Conservation (phyloP, 768 basidiomycete genomes). For the Suillus tomentosus region DNA sequence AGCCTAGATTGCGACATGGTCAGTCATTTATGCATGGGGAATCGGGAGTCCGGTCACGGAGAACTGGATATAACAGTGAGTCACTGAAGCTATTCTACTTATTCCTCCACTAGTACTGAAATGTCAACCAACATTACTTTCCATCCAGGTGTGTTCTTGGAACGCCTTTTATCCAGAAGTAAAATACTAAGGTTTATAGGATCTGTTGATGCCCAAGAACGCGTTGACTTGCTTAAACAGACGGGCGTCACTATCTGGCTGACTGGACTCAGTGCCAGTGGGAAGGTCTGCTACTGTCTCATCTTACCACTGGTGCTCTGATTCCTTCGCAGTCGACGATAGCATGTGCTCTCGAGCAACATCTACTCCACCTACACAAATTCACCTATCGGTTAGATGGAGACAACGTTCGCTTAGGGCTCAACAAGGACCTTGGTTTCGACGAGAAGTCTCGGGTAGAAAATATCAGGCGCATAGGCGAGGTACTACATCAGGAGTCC, state of each 20-base stretch:
- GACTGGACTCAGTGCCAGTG: conserved; percentile 93
- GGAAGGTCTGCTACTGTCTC: conserved; percentile 62
- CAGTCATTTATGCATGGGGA: neutral
- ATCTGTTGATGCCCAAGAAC: conserved; percentile 69
- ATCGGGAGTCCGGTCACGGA: neutral
- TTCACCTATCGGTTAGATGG: conserved; percentile 94
- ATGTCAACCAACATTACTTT: conserved; percentile 64
- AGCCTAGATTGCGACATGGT: neutral
- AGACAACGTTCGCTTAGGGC: conserved; percentile 92
- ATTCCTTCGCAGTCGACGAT: conserved; percentile 77
- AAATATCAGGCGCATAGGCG: conserved; percentile 96
- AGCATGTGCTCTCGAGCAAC: conserved; percentile 95
- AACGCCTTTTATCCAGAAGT: neutral
- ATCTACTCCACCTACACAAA: conserved; percentile 82
- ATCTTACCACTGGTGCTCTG: neutral
- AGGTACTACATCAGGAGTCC: conserved; percentile 52
- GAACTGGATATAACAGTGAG: conserved; percentile 1
- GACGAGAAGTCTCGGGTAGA: conserved; percentile 90
- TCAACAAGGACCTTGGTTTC: conserved; percentile 97
- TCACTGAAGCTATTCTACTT: neutral
- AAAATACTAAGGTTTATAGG: conserved; percentile 45
- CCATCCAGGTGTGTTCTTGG: conserved; percentile 52
- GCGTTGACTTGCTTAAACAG: conserved; percentile 68
- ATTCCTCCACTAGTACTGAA: neutral
- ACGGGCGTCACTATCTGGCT: conserved; percentile 94